These are phyloP conservation scores for Rhizodiscina lignyota DNA, from an alignment of 495 filamentous ascomycete species.

Conservation along the genomic window DNA sequence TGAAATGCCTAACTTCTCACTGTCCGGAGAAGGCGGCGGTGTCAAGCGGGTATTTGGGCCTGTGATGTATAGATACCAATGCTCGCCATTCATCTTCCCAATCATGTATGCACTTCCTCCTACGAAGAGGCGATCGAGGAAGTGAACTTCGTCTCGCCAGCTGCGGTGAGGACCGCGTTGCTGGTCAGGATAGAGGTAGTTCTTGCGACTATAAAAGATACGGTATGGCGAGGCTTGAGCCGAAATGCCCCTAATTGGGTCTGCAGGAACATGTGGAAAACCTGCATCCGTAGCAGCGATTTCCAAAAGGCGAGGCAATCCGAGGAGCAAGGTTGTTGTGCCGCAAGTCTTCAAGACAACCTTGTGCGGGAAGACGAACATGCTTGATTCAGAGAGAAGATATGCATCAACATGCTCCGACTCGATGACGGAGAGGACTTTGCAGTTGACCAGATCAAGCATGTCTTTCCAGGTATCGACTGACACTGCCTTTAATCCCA, in stretches of 20 bases:
- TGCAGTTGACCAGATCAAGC: slow-evolving; percentile 96
- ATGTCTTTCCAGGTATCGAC: slow-evolving; percentile 85
- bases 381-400: slow-evolving; percentile 93
- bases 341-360: slow-evolving; percentile 97
- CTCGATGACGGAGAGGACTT: slow-evolving; percentile 85
- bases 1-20: slow-evolving; percentile 35
- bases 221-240: slow-evolving; percentile 77
- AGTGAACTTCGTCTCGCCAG: slow-evolving; percentile 92
- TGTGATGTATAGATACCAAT: slow-evolving; percentile 97
- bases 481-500: slow-evolving; percentile 74
- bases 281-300: slow-evolving; percentile 79
- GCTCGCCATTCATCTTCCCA: slow-evolving; percentile 98
- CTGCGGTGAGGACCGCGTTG: slow-evolving; percentile 90
- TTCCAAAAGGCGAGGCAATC: slow-evolving; percentile 74
- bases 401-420: slow-evolving; percentile 97
- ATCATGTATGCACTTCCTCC: slow-evolving; percentile 98
- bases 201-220: slow-evolving; percentile 98
- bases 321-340: slow-evolving; percentile 83
- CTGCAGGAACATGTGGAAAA: slow-evolving; percentile 50
- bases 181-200: slow-evolving; percentile 90
- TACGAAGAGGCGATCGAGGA: slow-evolving; percentile 73
- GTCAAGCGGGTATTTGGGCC: slow-evolving; percentile 67
- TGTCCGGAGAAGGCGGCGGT: slow-evolving; percentile 62
- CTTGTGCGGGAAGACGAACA: slow-evolving; percentile 99
- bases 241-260: slow-evolving; percentile 35